Evolutionary conservation across 2,329 filamentous ascomycete species (phyloP).

Genomic region (Magnaporthales sp.): DNA sequence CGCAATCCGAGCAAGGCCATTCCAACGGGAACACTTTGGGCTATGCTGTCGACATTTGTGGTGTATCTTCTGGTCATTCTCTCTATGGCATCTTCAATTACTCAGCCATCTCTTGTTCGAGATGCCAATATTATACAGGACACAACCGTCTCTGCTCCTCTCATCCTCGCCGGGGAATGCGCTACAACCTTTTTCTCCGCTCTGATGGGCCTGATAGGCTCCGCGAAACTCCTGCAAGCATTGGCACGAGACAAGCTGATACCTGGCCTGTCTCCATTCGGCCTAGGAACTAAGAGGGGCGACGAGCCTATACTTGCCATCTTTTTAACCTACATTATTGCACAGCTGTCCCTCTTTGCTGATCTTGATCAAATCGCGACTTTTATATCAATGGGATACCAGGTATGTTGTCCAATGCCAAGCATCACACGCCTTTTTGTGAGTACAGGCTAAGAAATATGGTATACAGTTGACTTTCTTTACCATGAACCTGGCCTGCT

Average conservation of each 20-base stretch:
- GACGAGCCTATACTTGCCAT: conserved; percentile 75
- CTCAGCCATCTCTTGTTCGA: conserved; percentile 61
- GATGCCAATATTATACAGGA: conserved; percentile 76
- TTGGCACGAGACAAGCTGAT: conserved; percentile 71
- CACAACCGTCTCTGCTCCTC: conserved; percentile 63
- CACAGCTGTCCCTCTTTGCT: conserved; percentile 72
- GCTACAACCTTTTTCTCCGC: conserved; percentile 78
- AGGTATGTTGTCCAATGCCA: conserved; percentile 31
- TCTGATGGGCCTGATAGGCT: conserved; percentile 79
- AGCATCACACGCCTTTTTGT: not conserved
- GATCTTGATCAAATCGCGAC: conserved; percentile 85
- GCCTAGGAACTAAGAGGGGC: conserved; percentile 58
- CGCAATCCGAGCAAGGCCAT: conserved; percentile 78
- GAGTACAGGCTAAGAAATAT: not conserved
- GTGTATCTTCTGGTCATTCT: conserved; percentile 70
- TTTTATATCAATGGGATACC: conserved; percentile 83
- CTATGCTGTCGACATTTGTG: conserved; percentile 66
- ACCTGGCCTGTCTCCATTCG: conserved; percentile 66
- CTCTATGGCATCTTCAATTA: conserved; percentile 69
- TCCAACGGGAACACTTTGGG: conserved; percentile 73
- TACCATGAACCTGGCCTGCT: conserved; percentile 81
- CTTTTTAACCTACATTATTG: conserved; percentile 63
- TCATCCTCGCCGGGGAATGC: conserved; percentile 75
- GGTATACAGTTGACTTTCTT: conserved; percentile 70
- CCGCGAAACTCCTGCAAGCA: conserved; percentile 77